phyloP scores from a whole-genome alignment of 179 eudicot genomes.

The Carnegiea gigantea region DNA sequence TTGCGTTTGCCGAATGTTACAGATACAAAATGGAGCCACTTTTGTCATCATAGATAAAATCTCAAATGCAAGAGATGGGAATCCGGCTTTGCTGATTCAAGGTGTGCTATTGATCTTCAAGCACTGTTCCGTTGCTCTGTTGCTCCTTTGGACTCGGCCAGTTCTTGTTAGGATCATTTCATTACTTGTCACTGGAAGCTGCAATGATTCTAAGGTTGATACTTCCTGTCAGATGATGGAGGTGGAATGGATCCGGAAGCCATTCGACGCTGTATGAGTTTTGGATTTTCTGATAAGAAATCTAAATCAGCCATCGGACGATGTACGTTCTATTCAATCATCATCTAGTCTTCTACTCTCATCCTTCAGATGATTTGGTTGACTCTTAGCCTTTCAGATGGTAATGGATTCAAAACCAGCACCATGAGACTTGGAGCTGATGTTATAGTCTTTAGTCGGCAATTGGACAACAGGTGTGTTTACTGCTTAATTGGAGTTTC shows the following conservation, averaged over 20 bases:
- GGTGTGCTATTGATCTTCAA: conserved; percentile 39
- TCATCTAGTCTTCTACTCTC: not conserved
- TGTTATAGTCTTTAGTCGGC: conserved; percentile 73
- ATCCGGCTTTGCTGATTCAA: conserved; percentile 71
- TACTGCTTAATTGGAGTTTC: not conserved
- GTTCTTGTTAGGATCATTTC: not conserved
- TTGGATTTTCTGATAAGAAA: conserved; percentile 89
- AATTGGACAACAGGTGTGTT: conserved; percentile 40
- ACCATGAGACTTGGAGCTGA: conserved; percentile 54
- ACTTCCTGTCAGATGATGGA: conserved; percentile 64
- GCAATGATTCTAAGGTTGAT: conserved; percentile 22
- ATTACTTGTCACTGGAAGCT: not conserved
- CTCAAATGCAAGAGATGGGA: conserved; percentile 69
- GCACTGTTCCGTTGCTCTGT: not conserved
- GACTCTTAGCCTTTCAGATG: conserved; percentile 61
- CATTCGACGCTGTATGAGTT: conserved; percentile 77
- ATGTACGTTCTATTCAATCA: conserved; percentile 43
- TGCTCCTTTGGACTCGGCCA: not conserved
- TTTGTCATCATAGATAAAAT: conserved; percentile 73
- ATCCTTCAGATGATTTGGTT: conserved; percentile 13
- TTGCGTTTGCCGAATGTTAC: conserved; percentile 33
- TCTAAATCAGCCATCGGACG: conserved; percentile 72
- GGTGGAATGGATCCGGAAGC: conserved; percentile 92
- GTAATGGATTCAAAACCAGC: conserved; percentile 87
- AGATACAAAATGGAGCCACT: conserved; percentile 94